A percentile compares a stretch with the other conserved stretches of the same genome.
Evolutionary conservation across 768 basidiomycete genomes (phyloP).

Genomic region (Lactarius evosmus): DNA sequence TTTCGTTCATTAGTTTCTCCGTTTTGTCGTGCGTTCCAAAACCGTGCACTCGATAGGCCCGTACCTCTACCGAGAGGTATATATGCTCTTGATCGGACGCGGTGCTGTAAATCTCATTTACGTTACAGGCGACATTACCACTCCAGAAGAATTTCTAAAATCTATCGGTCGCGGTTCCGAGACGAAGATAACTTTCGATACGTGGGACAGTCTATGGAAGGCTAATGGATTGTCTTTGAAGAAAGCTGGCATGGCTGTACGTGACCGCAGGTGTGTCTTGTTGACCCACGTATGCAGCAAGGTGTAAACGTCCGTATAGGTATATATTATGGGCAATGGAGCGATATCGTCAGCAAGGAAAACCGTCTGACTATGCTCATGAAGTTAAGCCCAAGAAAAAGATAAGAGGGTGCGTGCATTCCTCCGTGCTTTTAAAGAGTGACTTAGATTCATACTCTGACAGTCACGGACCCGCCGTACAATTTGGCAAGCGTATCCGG

Average conservation of each 20-base stretch:
- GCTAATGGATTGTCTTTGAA: constrained; percentile 55
- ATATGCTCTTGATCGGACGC: neutral
- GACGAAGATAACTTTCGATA: constrained; percentile 57
- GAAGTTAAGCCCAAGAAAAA: constrained; percentile 69
- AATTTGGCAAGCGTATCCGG: constrained; percentile 71
- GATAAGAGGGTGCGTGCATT: constrained; percentile 63
- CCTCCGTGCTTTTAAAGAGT: constrained; percentile 12
- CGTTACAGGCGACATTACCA: constrained; percentile 46
- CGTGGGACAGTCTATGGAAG: constrained; percentile 76
- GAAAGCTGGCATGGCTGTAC: constrained; percentile 60
- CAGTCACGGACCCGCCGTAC: constrained; percentile 73
- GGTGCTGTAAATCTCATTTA: neutral
- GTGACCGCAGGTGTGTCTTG: constrained; percentile 62
- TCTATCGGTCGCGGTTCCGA: constrained; percentile 69
- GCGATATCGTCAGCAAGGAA: constrained; percentile 60
- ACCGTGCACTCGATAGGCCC: neutral
- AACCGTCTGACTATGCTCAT: constrained; percentile 60
- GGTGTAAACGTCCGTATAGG: constrained; percentile 38
- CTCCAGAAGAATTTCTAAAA: constrained; percentile 63
- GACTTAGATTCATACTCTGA: constrained; percentile 2
- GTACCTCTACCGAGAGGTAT: constrained; percentile 13
- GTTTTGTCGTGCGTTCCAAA: constrained; percentile 17
- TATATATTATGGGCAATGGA: constrained; percentile 86
- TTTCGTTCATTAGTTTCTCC: constrained; percentile 9
- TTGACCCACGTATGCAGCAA: neutral